Evolutionary conservation across 2,329 filamentous ascomycete genomes (phyloP), one percentile per base, ranked within the genome.

Genomic region (Akanthomyces uredinophilus): DNA sequence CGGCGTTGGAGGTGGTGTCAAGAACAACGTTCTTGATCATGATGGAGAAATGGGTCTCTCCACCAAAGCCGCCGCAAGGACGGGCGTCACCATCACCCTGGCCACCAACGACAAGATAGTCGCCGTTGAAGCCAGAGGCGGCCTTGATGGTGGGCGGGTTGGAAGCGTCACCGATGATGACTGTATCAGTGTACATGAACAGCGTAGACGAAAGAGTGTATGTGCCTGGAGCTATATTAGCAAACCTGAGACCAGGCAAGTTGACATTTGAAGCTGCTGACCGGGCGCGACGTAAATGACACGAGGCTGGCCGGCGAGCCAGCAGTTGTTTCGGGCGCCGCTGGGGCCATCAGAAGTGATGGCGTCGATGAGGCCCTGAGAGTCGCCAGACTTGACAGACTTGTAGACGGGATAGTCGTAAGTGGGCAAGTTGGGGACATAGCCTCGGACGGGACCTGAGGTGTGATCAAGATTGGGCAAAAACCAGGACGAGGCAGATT

Each of bases 121-220:
- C 35, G 47, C 92, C 92, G 6, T 80, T 67, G 71, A 96, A 96
- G 66, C 78, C 77, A 20, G 86, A 72, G 0, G 83, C 74, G 5
- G 87, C 89, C 75, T 91, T 89, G 72, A 96, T 80, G 0, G 86
- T 87, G 0, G 92, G 91, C 11, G 86, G 75, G 65, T 83, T 79
- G 68, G 83, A 71, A 50, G 88, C 87, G 75, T 96, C 91, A 62
- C 92, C 92, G 35, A 96, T 82, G 63, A 96, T 84, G 73, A 95
- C 90, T 4, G 91, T 94, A 77, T 95, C 65, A 11, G 65, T 66
- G 56, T 62, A 43, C 51, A 65, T 59, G 44, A 44, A 63, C 2
- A 65, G 59, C 16, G 65, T 65, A 20, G 54, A 63, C 4, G 61
- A 63, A 18, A 66, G 27, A 18, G 64, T 65, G 29, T 66, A 66